Base-by-base conservation (phyloP, 2,329 filamentous ascomycete genomes). In the Colletotrichum tofieldiae region DNA sequence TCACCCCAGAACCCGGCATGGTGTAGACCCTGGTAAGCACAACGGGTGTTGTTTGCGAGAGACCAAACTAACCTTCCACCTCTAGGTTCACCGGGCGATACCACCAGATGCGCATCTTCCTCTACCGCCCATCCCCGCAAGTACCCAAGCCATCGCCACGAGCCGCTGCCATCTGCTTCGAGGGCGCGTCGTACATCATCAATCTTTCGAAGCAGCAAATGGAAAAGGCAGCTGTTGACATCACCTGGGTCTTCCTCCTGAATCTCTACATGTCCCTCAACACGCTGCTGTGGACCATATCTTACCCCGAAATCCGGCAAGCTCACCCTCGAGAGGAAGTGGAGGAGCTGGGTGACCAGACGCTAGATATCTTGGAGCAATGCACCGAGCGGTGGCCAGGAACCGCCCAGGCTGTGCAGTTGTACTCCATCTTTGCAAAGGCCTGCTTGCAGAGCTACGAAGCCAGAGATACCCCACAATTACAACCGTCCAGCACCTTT, bases 211-310 rank as follows among this genome's bases (percentile, higher is more conserved):
- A 90, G 78, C 91, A 93, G 77, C 95, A 98, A 81, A 93, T 98
- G 78, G 89, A 92, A 75, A 91, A 89, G 20, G 88, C 89, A 18
- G 91, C 91, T 29, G 90, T 96, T 14, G 96, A 98, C 78, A 87
- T 98, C 72, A 98, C 95, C 0, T 98, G 96, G 96, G 92, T 98
- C 54, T 98, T 98, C 78, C 90, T 97, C 1, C 89, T 98, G 71
- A 92, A 93, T 26, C 88, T 98, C 51, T 98, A 97, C 84, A 96
- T 97, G 91, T 92, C 94, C 5, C 88, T 98, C 69, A 98, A 98
- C 79, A 95, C 94, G 6, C 89, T 98, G 61, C 88, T 99, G 0
- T 99, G 96, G 96, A 91, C 93, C 1, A 88, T 97, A 9, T 97
- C 95, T 1, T 98, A 97, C 78, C 88, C 92, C 4, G 93, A 96